These are phyloP conservation scores for Cephalotrichum gorgonifer DNA, from an alignment of 2,329 filamentous ascomycete species.

Conservation along the genomic window DNA sequence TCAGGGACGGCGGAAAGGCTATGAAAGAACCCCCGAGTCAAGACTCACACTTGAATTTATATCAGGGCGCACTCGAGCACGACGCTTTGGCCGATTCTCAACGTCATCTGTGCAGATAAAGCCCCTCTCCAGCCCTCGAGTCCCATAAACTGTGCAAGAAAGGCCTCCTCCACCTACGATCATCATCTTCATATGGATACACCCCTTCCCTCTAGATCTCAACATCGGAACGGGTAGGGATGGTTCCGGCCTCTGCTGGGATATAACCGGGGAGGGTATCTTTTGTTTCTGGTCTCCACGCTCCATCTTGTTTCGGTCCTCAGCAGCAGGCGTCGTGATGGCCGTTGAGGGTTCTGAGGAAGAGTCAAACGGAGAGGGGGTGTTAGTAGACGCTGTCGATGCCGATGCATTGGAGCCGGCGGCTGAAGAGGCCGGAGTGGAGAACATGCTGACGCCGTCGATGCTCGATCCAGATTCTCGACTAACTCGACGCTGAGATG, in stretches of 20 bases:
- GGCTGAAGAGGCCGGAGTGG: background rate
- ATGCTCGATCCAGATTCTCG: background rate
- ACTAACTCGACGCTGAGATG: background rate
- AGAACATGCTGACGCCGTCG: background rate
- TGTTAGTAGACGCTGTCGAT: background rate
- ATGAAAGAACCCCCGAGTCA: background rate
- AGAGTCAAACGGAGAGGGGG: background rate
- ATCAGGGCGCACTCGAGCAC: background rate
- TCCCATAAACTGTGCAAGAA: background rate
- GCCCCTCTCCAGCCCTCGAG: background rate
- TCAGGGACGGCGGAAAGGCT: background rate
- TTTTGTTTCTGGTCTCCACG: too few relatives aligned
- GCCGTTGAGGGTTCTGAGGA: slow-evolving; percentile 1
- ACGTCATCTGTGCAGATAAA: background rate
- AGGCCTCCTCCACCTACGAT: background rate
- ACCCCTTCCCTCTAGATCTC: background rate
- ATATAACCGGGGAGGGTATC: background rate
- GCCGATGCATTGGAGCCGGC: background rate
- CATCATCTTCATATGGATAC: background rate
- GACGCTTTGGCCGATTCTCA: background rate
- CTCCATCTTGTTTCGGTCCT: background rate
- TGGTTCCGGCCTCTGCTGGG: background rate
- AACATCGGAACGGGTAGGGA: background rate
- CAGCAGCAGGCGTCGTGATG: background rate
- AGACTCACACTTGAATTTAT: background rate